These are phyloP conservation scores for Solanum dulcamara DNA, from an alignment of 257 asterid species.

Conservation along the genomic window DNA sequence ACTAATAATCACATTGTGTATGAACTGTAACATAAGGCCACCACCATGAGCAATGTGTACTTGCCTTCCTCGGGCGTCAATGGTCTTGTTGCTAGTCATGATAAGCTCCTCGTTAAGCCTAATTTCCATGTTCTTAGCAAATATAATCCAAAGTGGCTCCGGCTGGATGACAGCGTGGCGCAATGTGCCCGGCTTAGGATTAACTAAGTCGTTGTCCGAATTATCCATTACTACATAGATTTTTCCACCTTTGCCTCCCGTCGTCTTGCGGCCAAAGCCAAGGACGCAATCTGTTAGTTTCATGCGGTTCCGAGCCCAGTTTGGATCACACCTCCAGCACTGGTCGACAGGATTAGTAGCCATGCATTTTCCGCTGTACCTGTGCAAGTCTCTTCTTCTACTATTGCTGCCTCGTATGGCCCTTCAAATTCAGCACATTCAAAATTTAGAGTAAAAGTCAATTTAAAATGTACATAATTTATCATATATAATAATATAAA, in stretches of 20 bases:
- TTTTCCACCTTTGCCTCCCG: conserved; percentile 51
- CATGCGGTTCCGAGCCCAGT: conserved; percentile 35
- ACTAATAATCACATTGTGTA: conserved; percentile 36
- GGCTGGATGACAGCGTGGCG: conserved; percentile 43
- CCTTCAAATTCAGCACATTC: conserved; percentile 3
- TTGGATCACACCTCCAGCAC: conserved; percentile 43
- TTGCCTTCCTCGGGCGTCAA: conserved; percentile 53
- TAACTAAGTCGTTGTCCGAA: conserved; percentile 31
- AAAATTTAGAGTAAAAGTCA: background rate
- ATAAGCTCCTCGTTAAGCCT: conserved; percentile 37
- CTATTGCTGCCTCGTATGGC: conserved; percentile 5
- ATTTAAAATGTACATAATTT: background rate
- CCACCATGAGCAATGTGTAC: conserved; percentile 42
- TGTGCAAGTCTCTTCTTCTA: conserved; percentile 21
- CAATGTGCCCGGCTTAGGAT: conserved; percentile 46
- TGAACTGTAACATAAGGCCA: conserved; percentile 37
- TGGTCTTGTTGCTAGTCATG: conserved; percentile 47
- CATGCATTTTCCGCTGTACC: conserved; percentile 16
- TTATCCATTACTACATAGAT: conserved; percentile 38
- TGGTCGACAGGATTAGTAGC: conserved; percentile 60
- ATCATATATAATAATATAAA: background rate
- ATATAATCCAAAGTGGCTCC: conserved; percentile 48
- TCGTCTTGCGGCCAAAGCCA: conserved; percentile 44
- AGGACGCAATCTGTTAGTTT: conserved; percentile 30
- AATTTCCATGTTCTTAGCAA: conserved; percentile 24